Conservation (phyloP, 1,139 yeast species). For the Chernovozyma aurita region DNA sequence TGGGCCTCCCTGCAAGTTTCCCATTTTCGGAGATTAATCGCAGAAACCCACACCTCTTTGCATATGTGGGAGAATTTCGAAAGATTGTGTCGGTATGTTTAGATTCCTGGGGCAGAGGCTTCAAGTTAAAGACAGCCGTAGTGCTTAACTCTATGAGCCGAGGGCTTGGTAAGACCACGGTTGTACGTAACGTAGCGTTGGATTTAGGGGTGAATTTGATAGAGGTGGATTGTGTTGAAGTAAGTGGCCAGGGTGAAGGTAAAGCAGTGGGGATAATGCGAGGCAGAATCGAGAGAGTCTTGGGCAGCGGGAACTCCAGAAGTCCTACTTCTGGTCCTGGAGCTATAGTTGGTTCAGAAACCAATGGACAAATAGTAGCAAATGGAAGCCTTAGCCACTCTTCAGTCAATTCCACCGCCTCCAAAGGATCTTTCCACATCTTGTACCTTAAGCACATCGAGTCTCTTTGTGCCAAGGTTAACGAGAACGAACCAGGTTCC, state of each 20-base stretch:
- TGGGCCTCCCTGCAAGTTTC: slow-evolving; percentile 37
- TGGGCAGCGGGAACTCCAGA: slow-evolving; percentile 10
- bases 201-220: slow-evolving; percentile 66
- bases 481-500: slow-evolving; percentile 57
- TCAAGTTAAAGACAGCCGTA: slow-evolving; percentile 55
- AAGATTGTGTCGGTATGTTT: slow-evolving; percentile 47
- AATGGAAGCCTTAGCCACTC: too few relatives aligned
- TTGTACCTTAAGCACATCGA: slow-evolving; percentile 73
- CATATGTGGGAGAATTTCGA: slow-evolving; percentile 48
- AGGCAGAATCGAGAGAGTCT: slow-evolving; percentile 67
- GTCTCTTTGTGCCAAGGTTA: slow-evolving; percentile 62
- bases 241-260: slow-evolving; percentile 64
- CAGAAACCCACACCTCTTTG: slow-evolving; percentile 30
- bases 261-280: slow-evolving; percentile 74
- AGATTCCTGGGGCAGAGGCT: slow-evolving; percentile 23
- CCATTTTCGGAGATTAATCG: slow-evolving; percentile 20
- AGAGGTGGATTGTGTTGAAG: slow-evolving; percentile 64
- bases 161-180: slow-evolving; percentile 74
- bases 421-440: slow-evolving; percentile 28
- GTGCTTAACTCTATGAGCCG: slow-evolving; percentile 66
- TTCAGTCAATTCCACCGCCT: too few relatives aligned
- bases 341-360: too few relatives aligned
- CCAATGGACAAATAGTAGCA: too few relatives aligned
- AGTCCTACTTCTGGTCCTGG: too few relatives aligned
- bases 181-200: slow-evolving; percentile 51